Evolutionary conservation across 2,329 filamentous ascomycete genomes (phyloP).

Genomic region (Neophaeococcomyces aloes): DNA sequence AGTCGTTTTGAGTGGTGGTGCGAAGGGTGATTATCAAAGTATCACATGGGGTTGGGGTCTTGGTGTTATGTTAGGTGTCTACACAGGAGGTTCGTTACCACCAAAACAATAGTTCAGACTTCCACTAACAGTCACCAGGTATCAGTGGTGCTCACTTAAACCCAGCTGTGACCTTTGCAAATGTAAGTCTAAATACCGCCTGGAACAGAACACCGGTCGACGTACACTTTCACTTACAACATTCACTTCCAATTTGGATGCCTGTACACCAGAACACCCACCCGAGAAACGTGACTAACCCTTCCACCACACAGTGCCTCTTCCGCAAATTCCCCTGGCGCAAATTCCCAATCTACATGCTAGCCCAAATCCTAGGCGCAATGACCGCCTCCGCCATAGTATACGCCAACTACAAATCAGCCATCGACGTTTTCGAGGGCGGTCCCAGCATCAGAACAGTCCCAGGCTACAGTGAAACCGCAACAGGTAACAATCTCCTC

Average conservation of each 20-base stretch:
- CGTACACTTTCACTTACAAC: no score
- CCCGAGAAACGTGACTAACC: no score
- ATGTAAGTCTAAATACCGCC: constrained; percentile 28
- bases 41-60: constrained; percentile 41
- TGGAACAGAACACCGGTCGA: no score
- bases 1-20: constrained; percentile 46
- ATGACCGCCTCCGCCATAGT: constrained; percentile 52
- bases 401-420: constrained; percentile 55
- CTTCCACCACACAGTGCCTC: background rate
- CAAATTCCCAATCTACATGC: constrained; percentile 55
- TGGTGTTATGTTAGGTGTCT: constrained; percentile 40
- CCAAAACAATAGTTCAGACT: constrained; percentile 35
- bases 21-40: constrained; percentile 41
- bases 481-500: constrained; percentile 32
- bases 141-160: constrained; percentile 36
- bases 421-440: constrained; percentile 42
- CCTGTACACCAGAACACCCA: no score
- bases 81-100: constrained; percentile 49
- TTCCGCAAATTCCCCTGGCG: constrained; percentile 45
- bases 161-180: constrained; percentile 58
- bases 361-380: constrained; percentile 57
- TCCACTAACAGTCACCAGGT: no score
- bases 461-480: constrained; percentile 40
- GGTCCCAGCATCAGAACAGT: constrained; percentile 44
- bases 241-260: no score